A percentile compares a stretch with the other conserved stretches of the same genome.
These are phyloP conservation scores for Lagenidium giganteum DNA, from an alignment of 352 stramenopile genomes.

Conservation along the genomic window DNA sequence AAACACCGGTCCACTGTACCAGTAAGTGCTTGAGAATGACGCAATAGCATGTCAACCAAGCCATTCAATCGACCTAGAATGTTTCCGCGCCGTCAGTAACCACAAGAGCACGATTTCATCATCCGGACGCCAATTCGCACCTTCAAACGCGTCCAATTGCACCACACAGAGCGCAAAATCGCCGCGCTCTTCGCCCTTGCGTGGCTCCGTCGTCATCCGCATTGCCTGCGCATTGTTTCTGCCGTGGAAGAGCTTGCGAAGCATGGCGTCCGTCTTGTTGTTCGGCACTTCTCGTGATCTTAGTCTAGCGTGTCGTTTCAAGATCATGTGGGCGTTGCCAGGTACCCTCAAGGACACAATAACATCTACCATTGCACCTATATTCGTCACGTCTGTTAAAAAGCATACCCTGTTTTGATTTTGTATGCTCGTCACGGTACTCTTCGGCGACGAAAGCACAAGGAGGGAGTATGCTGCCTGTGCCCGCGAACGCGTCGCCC, in stretches of 20 bases:
- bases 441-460: no score
- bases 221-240: conserved; percentile 8
- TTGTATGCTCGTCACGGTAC: no score
- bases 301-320: no score
- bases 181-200: conserved; percentile 5
- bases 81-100: not conserved
- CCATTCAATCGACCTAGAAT: conserved; percentile 6
- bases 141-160: conserved; percentile 21
- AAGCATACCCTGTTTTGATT: no score
- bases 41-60: conserved; percentile 8
- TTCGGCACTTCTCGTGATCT: no score
- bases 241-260: conserved; percentile 50
- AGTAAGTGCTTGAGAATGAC: conserved; percentile 12
- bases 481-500: not conserved
- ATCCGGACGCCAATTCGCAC: conserved; percentile 1
- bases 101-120: not conserved
- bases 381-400: no score
- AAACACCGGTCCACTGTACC: not conserved
- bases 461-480: no score
- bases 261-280: no score
- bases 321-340: no score
- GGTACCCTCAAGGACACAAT: no score
- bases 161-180: conserved; percentile 6
- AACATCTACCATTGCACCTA: no score
- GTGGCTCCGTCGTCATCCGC: no score